Conservation (phyloP, 164 flowering plant species). For the Buxus sempervirens region DNA sequence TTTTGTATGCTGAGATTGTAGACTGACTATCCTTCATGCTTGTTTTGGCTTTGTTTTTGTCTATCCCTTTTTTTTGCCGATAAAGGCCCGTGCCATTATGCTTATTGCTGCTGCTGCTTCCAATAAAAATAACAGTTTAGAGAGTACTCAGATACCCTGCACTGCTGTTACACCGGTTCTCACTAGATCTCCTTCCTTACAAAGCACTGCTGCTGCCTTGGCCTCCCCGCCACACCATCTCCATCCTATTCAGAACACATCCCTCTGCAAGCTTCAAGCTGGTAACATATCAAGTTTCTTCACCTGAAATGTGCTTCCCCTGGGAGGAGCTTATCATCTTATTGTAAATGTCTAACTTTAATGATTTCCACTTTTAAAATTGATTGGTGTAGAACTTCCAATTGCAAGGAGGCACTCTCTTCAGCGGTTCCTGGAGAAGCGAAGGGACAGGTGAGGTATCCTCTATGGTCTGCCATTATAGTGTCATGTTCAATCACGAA, state of each 20-base stretch:
- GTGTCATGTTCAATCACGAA: no score
- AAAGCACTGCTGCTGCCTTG: constrained; percentile 33
- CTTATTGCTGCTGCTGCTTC: constrained; percentile 36
- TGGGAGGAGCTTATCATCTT: background rate
- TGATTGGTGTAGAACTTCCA: constrained; percentile 35
- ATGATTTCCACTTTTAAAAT: background rate
- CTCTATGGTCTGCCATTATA: background rate
- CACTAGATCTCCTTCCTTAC: constrained; percentile 42
- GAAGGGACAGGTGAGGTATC: constrained; percentile 42
- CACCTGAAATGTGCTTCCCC: background rate
- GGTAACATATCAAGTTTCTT: constrained; percentile 19
- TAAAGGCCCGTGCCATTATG: constrained; percentile 41
- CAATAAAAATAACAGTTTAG: constrained; percentile 14
- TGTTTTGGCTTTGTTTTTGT: background rate
- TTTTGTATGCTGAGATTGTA: no score
- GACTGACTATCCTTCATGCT: background rate
- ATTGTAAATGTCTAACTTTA: background rate
- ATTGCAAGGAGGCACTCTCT: constrained; percentile 56
- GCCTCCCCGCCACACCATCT: constrained; percentile 27
- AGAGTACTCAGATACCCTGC: constrained; percentile 6
- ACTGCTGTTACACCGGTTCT: constrained; percentile 28
- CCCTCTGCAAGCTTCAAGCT: constrained; percentile 38
- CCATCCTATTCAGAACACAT: constrained; percentile 21
- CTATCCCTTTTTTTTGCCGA: background rate
- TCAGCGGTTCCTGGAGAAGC: constrained; percentile 54